Conservation (phyloP, 2,329 filamentous ascomycete species). For the Alternaria angustiovoidea region DNA sequence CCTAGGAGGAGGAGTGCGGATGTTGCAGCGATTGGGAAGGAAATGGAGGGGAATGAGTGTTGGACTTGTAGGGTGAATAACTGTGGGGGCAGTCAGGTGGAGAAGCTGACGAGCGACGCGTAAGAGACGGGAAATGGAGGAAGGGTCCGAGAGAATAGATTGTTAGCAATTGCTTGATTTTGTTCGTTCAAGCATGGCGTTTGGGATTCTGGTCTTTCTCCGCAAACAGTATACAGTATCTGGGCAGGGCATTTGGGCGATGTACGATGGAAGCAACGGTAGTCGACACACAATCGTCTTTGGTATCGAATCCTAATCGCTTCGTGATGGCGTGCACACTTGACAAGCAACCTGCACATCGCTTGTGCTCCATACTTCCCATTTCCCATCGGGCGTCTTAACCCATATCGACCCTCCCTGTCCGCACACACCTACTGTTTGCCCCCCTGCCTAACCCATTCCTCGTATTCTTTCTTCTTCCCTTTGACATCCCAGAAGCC, state of each 20-base stretch:
- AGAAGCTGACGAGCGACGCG: conserved; percentile 38
- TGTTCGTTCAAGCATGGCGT: conserved; percentile 24
- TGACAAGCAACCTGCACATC: background rate
- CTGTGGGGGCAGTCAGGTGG: conserved; percentile 32
- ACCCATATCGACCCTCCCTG: background rate
- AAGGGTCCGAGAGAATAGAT: background rate
- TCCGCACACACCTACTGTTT: conserved; percentile 15
- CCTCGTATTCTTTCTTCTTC: conserved; percentile 84
- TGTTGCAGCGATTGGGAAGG: conserved; percentile 31
- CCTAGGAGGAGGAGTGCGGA: conserved; percentile 34
- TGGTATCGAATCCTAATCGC: background rate
- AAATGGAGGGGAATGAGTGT: conserved; percentile 30
- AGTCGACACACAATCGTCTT: background rate
- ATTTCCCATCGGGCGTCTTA: background rate
- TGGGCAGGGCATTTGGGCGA: background rate
- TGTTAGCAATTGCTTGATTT: conserved; percentile 3
- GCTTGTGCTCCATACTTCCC: background rate
- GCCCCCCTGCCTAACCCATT: conserved; percentile 63
- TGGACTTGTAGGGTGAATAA: conserved; percentile 38
- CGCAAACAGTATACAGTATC: background rate
- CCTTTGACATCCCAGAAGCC: conserved; percentile 90
- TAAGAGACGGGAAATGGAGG: conserved; percentile 9
- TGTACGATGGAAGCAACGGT: background rate
- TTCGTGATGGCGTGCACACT: background rate
- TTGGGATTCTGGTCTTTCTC: conserved; percentile 9